Evolutionary conservation across 176 grass and related monocot species (phyloP).

Genomic region (Thalia dealbata): DNA sequence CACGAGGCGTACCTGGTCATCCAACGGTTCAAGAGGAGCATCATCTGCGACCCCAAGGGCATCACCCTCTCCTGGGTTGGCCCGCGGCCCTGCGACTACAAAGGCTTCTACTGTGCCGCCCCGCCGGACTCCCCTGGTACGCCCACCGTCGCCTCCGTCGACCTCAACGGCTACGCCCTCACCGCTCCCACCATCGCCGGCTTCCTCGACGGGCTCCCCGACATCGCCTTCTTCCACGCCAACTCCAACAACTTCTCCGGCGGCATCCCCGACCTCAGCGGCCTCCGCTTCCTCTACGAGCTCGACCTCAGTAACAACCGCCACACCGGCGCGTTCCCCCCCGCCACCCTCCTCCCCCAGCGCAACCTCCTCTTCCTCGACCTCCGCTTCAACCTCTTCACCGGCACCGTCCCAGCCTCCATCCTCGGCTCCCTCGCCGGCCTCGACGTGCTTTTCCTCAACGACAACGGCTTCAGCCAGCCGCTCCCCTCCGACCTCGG

Average conservation of each 20-base stretch:
- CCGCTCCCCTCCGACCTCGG: background rate
- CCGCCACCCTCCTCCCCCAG: background rate
- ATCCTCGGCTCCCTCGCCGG: background rate
- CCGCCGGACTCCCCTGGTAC: constrained; percentile 1
- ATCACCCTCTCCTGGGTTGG: constrained; percentile 1
- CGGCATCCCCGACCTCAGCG: constrained; percentile 3
- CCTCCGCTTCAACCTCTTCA: constrained; percentile 9
- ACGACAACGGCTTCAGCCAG: constrained; percentile 4
- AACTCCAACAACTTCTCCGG: constrained; percentile 17
- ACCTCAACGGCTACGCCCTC: constrained; percentile 12
- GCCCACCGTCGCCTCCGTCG: constrained; percentile 12
- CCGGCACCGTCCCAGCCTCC: constrained; percentile 1
- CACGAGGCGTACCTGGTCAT: constrained; percentile 2
- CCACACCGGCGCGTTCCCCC: constrained; percentile 1
- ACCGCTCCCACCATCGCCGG: background rate
- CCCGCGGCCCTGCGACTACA: background rate
- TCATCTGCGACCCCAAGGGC: background rate
- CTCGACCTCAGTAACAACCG: constrained; percentile 10
- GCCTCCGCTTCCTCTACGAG: constrained; percentile 4
- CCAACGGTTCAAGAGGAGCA: constrained; percentile 4
- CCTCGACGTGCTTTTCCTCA: constrained; percentile 15
- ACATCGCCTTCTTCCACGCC: constrained; percentile 9
- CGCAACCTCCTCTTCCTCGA: constrained; percentile 11
- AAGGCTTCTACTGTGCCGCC: constrained; percentile 7
- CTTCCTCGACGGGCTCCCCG: constrained; percentile 5